Percentiles rank a stretch among this genome's conserved stretches.
These are phyloP conservation scores for Suhomyces guaymorum DNA, from an alignment of 1,139 yeast genomes.

Conservation along the genomic window DNA sequence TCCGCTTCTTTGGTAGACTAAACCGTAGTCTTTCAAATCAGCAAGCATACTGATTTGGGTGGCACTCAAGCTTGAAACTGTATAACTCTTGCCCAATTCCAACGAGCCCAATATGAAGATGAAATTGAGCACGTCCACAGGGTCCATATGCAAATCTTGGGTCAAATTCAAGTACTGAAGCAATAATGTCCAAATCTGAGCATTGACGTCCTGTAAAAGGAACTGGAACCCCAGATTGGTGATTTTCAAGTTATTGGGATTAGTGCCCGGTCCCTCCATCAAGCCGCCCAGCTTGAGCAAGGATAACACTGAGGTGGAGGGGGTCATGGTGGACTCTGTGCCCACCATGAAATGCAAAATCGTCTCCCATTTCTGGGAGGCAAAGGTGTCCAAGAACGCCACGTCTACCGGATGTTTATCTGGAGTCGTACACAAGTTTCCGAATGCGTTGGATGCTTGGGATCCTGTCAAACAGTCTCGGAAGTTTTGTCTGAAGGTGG, in stretches of 20 bases:
- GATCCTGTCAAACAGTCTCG: constrained; percentile 86
- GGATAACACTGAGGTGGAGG: constrained; percentile 68
- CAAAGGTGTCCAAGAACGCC: constrained; percentile 73
- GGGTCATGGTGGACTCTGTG: constrained; percentile 64
- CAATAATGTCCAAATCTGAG: constrained; percentile 92
- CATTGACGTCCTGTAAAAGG: constrained; percentile 84
- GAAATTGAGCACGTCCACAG: constrained; percentile 92
- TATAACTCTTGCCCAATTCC: constrained; percentile 86
- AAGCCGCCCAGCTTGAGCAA: constrained; percentile 74
- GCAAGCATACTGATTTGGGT: constrained; percentile 87
- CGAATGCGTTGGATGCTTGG: constrained; percentile 49
- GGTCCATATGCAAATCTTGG: constrained; percentile 85
- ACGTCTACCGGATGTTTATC: constrained; percentile 56
- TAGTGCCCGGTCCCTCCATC: constrained; percentile 60
- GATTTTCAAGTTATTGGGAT: constrained; percentile 56
- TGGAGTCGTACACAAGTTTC: constrained; percentile 33
- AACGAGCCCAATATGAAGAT: constrained; percentile 90
- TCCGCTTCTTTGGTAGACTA: constrained; percentile 74
- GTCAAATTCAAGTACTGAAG: constrained; percentile 86
- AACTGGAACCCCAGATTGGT: constrained; percentile 95
- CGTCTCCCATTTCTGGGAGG: constrained; percentile 89
- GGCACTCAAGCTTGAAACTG: constrained; percentile 66
- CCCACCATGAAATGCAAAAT: constrained; percentile 98
- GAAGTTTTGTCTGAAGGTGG: constrained; percentile 72
- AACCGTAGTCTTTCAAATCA: constrained; percentile 88